Conservation (phyloP, 148 eudicot species). For the Nyssa sinensis region DNA sequence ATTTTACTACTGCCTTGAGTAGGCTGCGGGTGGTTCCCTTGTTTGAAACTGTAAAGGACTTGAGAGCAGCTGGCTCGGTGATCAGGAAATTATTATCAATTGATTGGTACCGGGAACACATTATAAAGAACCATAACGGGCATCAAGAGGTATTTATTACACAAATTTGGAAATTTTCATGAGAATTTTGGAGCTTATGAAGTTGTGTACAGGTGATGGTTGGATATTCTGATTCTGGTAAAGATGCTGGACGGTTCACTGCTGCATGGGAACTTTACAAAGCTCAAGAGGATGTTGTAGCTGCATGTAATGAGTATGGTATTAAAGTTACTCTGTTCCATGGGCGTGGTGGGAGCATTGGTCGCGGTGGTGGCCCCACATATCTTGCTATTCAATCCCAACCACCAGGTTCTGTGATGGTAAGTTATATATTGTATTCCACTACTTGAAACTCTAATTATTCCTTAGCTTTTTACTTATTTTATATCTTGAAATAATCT, state of each 20-base stretch:
- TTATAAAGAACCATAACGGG: conserved; percentile 74
- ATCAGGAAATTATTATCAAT: conserved; percentile 72
- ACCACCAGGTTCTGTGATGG: conserved; percentile 97
- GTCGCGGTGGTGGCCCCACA: conserved; percentile 96
- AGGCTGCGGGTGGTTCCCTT: conserved; percentile 91
- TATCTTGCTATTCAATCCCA: conserved; percentile 93
- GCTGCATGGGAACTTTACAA: conserved; percentile 96
- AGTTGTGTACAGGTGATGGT: conserved; percentile 75
- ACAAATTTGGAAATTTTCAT: not conserved
- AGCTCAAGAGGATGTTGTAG: conserved; percentile 92
- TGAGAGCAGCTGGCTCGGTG: conserved; percentile 89
- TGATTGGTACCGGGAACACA: conserved; percentile 84
- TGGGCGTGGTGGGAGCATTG: conserved; percentile 94
- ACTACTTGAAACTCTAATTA: not conserved
- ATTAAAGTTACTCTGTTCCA: conserved; percentile 86
- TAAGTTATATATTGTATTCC: conserved; percentile 18
- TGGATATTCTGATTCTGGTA: conserved; percentile 92
- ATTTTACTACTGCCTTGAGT: conserved; percentile 14
- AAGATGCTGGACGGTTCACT: conserved; percentile 94
- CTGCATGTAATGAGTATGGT: conserved; percentile 79
- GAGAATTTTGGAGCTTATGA: conserved; percentile 12
- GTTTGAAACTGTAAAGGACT: conserved; percentile 87
- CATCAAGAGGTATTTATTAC: conserved; percentile 68
- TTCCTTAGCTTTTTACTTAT: no score
- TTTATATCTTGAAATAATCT: no score